phyloP scores from a whole-genome alignment of 495 filamentous ascomycete genomes.

The Aspergillus hancockii region DNA sequence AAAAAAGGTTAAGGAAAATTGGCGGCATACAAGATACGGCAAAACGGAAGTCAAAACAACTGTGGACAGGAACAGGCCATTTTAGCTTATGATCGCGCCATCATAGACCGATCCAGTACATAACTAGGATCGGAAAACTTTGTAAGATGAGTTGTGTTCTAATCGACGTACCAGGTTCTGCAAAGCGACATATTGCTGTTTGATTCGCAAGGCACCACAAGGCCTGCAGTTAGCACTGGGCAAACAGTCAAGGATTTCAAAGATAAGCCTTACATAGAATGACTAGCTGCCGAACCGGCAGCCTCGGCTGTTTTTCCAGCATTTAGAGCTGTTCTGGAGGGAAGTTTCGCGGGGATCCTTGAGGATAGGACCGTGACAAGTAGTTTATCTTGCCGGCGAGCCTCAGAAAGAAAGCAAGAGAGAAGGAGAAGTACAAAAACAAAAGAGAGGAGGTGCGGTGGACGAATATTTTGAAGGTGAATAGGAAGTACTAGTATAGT shows the following conservation, averaged over 20 bases:
- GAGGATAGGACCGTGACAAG: neutral
- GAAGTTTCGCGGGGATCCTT: neutral
- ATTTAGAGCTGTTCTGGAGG: conserved; percentile 9
- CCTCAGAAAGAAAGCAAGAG: conserved; percentile 2
- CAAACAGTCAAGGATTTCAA: neutral
- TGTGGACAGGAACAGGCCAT: conserved; percentile 13
- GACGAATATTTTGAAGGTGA: neutral
- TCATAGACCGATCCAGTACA: conserved; percentile 1
- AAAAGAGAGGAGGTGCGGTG: neutral
- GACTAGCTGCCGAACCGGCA: conserved; percentile 53
- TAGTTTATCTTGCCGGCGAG: neutral
- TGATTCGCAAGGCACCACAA: conserved; percentile 5
- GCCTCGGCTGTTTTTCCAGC: conserved; percentile 36
- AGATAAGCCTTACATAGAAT: conserved; percentile 59
- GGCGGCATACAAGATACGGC: conserved; percentile 67
- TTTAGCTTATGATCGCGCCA: conserved; percentile 11
- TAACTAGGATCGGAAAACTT: neutral
- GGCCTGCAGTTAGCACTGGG: neutral
- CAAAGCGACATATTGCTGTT: conserved; percentile 69
- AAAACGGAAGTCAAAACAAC: conserved; percentile 81
- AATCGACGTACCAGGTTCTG: conserved; percentile 63
- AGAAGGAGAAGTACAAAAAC: neutral
- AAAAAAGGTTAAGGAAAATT: neutral
- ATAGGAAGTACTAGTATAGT: no score
- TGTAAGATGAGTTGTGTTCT: conserved; percentile 1